A percentile compares a stretch with the other conserved stretches of the same genome.
Evolutionary conservation across 345 rosid species (phyloP).

Genomic region (Erysimum cheiranthoides): DNA sequence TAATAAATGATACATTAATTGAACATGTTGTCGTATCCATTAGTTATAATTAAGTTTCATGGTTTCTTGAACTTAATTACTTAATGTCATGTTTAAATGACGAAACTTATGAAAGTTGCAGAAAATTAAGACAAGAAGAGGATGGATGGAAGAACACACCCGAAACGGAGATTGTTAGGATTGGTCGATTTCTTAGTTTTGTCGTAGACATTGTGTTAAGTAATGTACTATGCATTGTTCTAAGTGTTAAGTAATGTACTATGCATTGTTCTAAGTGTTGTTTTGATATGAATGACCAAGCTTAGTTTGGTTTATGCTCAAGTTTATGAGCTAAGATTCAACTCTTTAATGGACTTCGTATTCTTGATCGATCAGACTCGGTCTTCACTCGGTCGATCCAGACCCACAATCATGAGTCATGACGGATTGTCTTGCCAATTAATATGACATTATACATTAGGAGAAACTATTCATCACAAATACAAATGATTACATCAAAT

Average conservation of each 20-base stretch:
- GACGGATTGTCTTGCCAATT: background rate
- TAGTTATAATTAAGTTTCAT: background rate
- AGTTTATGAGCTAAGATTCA: too few relatives aligned
- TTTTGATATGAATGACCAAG: too few relatives aligned
- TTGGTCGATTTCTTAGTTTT: background rate
- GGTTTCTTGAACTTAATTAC: background rate
- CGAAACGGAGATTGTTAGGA: background rate
- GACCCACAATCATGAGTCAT: too few relatives aligned
- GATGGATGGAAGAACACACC: background rate
- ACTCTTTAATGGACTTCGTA: too few relatives aligned
- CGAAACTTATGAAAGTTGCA: background rate
- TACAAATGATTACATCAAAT: constrained; percentile 21
- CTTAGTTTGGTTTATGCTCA: too few relatives aligned
- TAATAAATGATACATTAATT: too few relatives aligned
- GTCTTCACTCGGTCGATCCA: background rate
- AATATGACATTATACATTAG: background rate
- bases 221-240: background rate
- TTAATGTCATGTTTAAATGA: background rate
- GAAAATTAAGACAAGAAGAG: background rate
- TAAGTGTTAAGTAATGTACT: background rate
- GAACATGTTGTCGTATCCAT: too few relatives aligned
- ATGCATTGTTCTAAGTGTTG: background rate
- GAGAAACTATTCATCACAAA: constrained; percentile 9
- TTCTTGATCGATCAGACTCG: background rate
- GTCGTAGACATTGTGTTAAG: background rate